phyloP scores from a whole-genome alignment of 2,329 filamentous ascomycete genomes.

The Colletotrichum noveboracense region DNA sequence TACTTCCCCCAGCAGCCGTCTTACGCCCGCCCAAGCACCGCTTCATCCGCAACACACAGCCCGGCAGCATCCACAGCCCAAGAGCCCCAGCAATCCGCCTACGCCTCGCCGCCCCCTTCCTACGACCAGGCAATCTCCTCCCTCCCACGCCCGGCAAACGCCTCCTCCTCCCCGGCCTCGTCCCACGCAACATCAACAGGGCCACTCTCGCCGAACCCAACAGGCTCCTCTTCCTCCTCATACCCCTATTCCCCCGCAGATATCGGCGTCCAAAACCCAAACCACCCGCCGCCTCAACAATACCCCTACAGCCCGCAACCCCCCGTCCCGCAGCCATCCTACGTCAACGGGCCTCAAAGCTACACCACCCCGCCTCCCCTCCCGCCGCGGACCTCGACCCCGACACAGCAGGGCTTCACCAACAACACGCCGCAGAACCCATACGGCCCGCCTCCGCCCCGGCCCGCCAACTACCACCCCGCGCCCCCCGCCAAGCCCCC shows the following conservation, averaged over 20 bases:
- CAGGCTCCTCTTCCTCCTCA: not conserved
- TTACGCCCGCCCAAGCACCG: not conserved
- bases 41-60: not conserved
- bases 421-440: not conserved
- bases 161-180: not conserved
- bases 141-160: not conserved
- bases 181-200: not conserved
- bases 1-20: slow-evolving; percentile 18
- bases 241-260: slow-evolving; percentile 5
- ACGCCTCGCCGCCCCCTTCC: slow-evolving; percentile 8
- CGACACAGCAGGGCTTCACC: not conserved
- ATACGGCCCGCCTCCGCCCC: slow-evolving; percentile 5
- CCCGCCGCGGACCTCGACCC: not conserved
- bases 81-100: not conserved
- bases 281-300: not conserved
- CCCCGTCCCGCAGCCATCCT: not conserved
- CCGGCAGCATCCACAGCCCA: not conserved
- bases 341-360: not conserved
- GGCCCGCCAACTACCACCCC: not conserved
- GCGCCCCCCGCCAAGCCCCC: not conserved
- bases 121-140: not conserved
- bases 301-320: not conserved
- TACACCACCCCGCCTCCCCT: not conserved
- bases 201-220: not conserved
- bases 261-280: not conserved